Evolutionary conservation across 768 basidiomycete species (phyloP).

Genomic region (Mycena leptocephala): DNA sequence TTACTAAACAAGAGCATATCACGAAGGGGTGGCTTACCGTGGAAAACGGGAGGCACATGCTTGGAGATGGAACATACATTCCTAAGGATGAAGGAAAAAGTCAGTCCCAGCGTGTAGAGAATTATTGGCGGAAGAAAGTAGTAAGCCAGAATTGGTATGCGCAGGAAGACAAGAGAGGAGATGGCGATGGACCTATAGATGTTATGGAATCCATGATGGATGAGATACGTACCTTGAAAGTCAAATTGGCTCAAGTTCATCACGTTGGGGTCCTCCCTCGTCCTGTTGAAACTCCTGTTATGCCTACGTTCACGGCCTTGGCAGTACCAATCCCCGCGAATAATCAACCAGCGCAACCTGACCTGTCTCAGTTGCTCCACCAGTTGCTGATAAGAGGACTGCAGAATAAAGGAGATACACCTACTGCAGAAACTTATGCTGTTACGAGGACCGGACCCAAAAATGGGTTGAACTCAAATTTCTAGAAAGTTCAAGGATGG

Average conservation of each 20-base stretch:
- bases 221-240: neutral
- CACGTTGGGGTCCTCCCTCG: neutral
- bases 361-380: too few species aligned
- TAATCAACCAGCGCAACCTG: too few species aligned
- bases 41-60: neutral
- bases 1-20: too few species aligned
- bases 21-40: too few species aligned
- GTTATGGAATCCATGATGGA: too few species aligned
- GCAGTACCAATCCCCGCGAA: too few species aligned
- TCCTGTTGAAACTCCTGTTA: neutral
- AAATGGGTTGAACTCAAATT: neutral
- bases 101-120: neutral
- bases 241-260: neutral
- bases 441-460: neutral
- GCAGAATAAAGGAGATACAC: too few species aligned
- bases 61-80: neutral
- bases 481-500: neutral
- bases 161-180: neutral
- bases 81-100: neutral
- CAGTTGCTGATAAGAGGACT: too few species aligned
- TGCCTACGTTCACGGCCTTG: neutral
- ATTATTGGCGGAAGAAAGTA: too few species aligned
- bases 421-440: too few species aligned
- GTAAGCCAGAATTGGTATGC: neutral
- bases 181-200: too few species aligned